Base-by-base conservation (phyloP, 2,329 filamentous ascomycete genomes). In the Colletotrichum musae region DNA sequence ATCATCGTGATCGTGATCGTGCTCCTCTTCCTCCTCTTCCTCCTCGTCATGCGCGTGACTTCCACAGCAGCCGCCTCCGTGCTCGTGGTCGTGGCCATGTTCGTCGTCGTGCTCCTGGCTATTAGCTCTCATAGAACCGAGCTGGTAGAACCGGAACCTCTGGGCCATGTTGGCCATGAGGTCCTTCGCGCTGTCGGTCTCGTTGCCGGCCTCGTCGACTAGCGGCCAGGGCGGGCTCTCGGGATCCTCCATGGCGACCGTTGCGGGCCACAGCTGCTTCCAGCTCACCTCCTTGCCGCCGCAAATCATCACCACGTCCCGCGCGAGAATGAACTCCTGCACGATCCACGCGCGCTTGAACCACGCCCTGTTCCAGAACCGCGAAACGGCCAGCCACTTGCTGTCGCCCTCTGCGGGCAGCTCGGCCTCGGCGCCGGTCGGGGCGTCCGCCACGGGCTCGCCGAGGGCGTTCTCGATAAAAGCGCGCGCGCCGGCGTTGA, bases 281-380 rank as follows among this genome's bases (percentile, higher is more conserved):
- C 68, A 70, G 51, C 26, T 58, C 13, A 16, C 64, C 12, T 36
- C 50, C 51, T 64, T 63, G n/a, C 73, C 75, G 4, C 74, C 60
- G 48, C 76, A 77, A 53, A 77, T 72, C 60, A 76, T 65, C 10
- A 76, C 18, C 6, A 68, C 58, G 21, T 71, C 63, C 24, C 64
- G 53, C 2, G 74, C 70, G 2, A 77, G 67, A 15, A 77, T 59
- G 3, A 75, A 74, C 50, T 77, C 75, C 53, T 77, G 75, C 6
- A 77, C 72, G 36, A 77, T 73, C 74, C 76, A 77, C 6, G 74
- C 74, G 6, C 76, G 68, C 32, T 72, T 71, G 62, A 77, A 77
- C 76, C 76, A 77, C 48, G 68, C 32, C 18, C 68, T 43, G 64
- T 70, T 70, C 68, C 68, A 70, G 64, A 70, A 70, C n/a, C 64